Conservation (phyloP, 2,329 filamentous ascomycete genomes). For the Scleromitrula shiraiana region DNA sequence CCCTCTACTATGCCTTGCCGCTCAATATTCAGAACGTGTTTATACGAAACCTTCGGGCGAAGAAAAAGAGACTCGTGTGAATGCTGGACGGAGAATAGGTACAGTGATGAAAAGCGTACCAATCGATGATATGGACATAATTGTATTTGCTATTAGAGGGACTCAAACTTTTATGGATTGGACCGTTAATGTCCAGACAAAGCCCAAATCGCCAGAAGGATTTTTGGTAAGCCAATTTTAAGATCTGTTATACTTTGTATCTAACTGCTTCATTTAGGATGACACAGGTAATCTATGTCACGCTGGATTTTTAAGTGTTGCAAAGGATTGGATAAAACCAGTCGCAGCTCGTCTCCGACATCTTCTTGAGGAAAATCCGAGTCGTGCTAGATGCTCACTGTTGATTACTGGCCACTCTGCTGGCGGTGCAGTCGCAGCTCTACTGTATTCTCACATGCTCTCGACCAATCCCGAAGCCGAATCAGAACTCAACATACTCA, state of each 20-base stretch:
- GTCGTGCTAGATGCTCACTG: conserved; percentile 57
- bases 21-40: conserved; percentile 66
- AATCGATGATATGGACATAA: conserved; percentile 67
- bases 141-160: conserved; percentile 78
- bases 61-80: conserved; percentile 61
- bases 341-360: conserved; percentile 63
- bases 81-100: conserved; percentile 63
- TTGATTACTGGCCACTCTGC: conserved; percentile 83
- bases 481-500: conserved; percentile 63
- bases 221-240: conserved; percentile 47
- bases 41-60: conserved; percentile 57
- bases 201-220: conserved; percentile 53
- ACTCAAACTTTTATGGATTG: conserved; percentile 74
- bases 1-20: conserved; percentile 69
- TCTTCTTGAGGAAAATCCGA: conserved; percentile 64
- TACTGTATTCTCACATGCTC: conserved; percentile 79
- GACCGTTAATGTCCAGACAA: conserved; percentile 71
- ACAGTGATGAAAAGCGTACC: conserved; percentile 74
- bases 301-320: conserved; percentile 69
- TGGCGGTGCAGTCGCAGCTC: conserved; percentile 71
- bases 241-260: neutral
- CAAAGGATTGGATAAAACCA: conserved; percentile 64
- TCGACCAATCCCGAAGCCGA: conserved; percentile 42
- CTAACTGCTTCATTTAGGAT: conserved; percentile 37
- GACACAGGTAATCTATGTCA: conserved; percentile 73